Conservation (phyloP, 2,329 filamentous ascomycete species). For the Ophiostoma pallidulum region DNA sequence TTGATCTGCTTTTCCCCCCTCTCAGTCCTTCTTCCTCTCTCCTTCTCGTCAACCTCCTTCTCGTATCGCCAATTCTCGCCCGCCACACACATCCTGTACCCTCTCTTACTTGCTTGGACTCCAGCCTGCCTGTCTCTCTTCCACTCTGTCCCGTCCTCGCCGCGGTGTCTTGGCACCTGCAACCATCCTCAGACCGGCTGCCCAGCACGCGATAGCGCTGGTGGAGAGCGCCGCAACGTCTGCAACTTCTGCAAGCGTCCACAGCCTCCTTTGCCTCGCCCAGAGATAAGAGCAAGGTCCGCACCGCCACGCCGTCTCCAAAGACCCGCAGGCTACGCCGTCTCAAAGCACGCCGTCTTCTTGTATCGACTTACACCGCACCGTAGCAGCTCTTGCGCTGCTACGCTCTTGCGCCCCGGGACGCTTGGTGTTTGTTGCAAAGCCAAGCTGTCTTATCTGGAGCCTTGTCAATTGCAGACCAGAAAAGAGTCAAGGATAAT, state of each 20-base stretch:
- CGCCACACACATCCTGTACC: no score
- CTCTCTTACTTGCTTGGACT: no score
- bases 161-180: neutral
- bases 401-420: no score
- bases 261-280: no score
- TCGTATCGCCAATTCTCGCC: no score
- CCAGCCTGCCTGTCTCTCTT: neutral
- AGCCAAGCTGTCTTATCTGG: neutral
- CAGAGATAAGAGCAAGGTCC: neutral
- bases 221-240: slow-evolving; percentile 1
- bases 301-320: no score
- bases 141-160: neutral
- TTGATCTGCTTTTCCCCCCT: no score
- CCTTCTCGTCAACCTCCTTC: neutral
- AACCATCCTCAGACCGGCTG: neutral
- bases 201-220: neutral
- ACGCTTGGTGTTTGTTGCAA: neutral
- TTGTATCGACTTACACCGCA: neutral
- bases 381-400: no score
- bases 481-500: no score
- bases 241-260: neutral
- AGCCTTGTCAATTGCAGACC: neutral
- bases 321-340: no score
- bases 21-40: neutral
- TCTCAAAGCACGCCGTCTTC: slow-evolving; percentile 7